Base-by-base conservation (phyloP, 1,139 yeast genomes). In the Spencermartinsiella ligniputridi region DNA sequence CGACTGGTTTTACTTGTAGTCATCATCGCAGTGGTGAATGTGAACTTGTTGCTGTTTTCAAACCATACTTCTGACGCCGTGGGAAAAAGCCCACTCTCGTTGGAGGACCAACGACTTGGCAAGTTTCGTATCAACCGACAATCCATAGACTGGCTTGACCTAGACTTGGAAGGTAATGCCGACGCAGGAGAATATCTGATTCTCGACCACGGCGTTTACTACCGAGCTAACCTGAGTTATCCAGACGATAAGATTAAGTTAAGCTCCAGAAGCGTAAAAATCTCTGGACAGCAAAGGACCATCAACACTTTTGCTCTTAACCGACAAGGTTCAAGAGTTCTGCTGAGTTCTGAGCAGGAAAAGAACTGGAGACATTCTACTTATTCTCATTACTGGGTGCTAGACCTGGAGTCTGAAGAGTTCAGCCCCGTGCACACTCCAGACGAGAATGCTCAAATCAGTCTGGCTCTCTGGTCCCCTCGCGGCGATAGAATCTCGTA, bases 311-410 rank as follows among this genome's bases (percentile, higher is more conserved):
- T 67, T 62, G 52, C 50, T 6, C 47, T 71, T 30, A 63, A 63
- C 48, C 54, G 56, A 8, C 56, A 76, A 52, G 69, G 78, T 51
- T 62, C 69, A 24, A 69, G 68, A 53, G 81, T 80, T 0, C 50
- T 82, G 15, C 61, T 81, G 41, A 63, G 63, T 38, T 74, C 87
- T 0, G 74, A 86, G 54, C 58, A 70, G 11, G 67, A 71, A 25
- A 68, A 72, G 41, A 75, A 78, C 54, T 90, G 86, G 79, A 74
- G 98, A 52, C 92, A 89, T 60, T 90, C 97, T 2, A 68, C 81
- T 1, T 69, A 69, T 42, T 83, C 85, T 0, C 55, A 69, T 29
- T 88, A 79, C 62, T 90, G 94, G 88, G 46, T 84, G 2, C 67
- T 71, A 43, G 78, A 81, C 50, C 52, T 74, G 4, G 58, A 51